Base-by-base conservation (phyloP, 768 basidiomycete genomes). In the Trametes villosa region DNA sequence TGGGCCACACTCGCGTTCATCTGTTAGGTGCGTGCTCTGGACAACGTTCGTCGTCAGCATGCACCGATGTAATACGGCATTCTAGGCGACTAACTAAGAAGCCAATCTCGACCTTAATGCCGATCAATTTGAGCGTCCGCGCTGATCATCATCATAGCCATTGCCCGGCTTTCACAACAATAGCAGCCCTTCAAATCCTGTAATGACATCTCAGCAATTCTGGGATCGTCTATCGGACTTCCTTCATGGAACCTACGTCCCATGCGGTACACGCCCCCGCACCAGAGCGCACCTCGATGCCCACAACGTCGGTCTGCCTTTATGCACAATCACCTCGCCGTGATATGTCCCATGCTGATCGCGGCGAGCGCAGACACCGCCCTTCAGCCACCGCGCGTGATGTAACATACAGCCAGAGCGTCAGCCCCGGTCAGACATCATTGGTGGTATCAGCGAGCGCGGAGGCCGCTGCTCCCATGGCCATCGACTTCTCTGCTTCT, bases 361-460 rank as follows among this genome's bases (percentile, higher is more conserved):
- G 18, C 27, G 18, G 47, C 47, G n/a, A 57, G 40, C 33, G 15
- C 9, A 31, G 38, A 57, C 56, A 57, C 40, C 36, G 56, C 56
- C 56, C 36, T 40, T 24, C 46, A 2, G 29, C 22, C 26, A 30
- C 29, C 11, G 33, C 38, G 29, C 29, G 29, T 57, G 56, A 57
- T 57, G 45, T 9, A 26, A 41, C 29, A 22, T 20, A 26, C 38
- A 51, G 27, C 26, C 53, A 55, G 31, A 44, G 59, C 53, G 48
- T 44, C 42, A 29, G 34, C 40, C 13, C 13, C 13, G 15, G 36
- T 15, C 36, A 38, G 36, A 38, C 11, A 62, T 57, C 60, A 62
- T 12, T 51, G 51, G 44, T 52, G n/a, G n/a, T 15, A 57, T 62
- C 61, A 62, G 24, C 15, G 44, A 8, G 30, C n/a, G 30, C 33